Evolutionary conservation across 169 alveolate genomes (phyloP).

Genomic region (Cytauxzoon felis): DNA sequence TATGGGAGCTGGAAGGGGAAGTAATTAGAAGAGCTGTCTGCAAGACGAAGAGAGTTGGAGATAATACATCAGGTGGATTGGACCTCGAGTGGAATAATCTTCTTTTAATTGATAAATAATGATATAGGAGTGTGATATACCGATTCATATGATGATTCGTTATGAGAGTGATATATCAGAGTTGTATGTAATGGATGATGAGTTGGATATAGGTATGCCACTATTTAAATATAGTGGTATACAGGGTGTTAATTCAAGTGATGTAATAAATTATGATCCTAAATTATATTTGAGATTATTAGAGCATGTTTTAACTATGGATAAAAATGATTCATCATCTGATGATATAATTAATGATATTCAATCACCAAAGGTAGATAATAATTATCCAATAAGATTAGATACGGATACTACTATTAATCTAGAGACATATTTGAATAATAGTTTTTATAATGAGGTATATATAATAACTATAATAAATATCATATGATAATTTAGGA

Average conservation of each 20-base stretch:
- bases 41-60: too few relatives aligned
- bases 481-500: not conserved
- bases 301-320: constrained; percentile 56
- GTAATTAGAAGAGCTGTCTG: too few relatives aligned
- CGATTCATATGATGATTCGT: too few relatives aligned
- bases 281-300: constrained; percentile 60
- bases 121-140: not conserved
- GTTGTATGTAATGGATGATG: not conserved
- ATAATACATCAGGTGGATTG: too few relatives aligned
- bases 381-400: not conserved
- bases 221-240: constrained; percentile 2
- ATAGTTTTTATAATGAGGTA: too few relatives aligned
- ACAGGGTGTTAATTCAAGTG: not conserved
- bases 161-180: too few relatives aligned
- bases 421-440: too few relatives aligned
- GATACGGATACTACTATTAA: constrained; percentile 52
- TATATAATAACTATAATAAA: too few relatives aligned
- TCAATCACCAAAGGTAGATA: not conserved
- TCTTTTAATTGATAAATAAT: not conserved
- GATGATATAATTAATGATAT: too few relatives aligned
- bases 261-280: constrained; percentile 32
- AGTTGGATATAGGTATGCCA: not conserved
- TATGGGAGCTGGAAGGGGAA: too few relatives aligned
- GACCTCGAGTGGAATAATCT: too few relatives aligned
- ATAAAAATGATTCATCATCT: too few relatives aligned